These are phyloP conservation scores for Arabis alpina DNA, from an alignment of 345 rosid species.

Conservation along the genomic window DNA sequence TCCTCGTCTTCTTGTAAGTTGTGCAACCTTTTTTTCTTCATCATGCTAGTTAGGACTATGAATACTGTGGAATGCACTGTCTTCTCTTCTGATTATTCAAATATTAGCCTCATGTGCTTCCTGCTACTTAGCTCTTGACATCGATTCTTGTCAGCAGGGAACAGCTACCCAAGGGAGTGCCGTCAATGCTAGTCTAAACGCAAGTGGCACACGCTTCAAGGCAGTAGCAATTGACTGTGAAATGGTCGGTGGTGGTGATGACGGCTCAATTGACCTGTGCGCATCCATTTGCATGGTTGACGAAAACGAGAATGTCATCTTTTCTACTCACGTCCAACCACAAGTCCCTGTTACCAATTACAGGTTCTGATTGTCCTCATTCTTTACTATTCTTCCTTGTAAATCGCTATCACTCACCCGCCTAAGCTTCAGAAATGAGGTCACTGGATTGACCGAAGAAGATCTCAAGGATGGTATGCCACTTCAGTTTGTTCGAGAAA, in stretches of 20 bases:
- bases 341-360: conserved; percentile 58
- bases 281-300: conserved; percentile 74
- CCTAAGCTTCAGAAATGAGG: conserved; percentile 51
- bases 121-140: background rate
- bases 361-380: conserved; percentile 46
- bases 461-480: conserved; percentile 64
- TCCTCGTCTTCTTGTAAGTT: conserved; percentile 62
- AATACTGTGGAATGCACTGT: background rate
- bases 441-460: conserved; percentile 74
- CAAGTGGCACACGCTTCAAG: conserved; percentile 38
- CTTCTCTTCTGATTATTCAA: background rate
- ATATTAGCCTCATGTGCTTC: background rate
- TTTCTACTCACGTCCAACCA: conserved; percentile 65
- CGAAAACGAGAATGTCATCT: conserved; percentile 66
- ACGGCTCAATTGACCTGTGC: conserved; percentile 61
- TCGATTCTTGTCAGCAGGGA: conserved; percentile 30
- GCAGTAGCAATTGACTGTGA: conserved; percentile 75
- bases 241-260: conserved; percentile 78
- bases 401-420: conserved; percentile 5
- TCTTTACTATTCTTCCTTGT: conserved; percentile 3
- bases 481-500: conserved; percentile 55
- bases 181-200: conserved; percentile 9
- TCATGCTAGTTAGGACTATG: background rate
- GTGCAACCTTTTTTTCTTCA: background rate
- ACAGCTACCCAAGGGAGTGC: conserved; percentile 30